These are phyloP conservation scores for Tardiomyces blankii DNA, from an alignment of 1,139 yeast species.

Conservation along the genomic window DNA sequence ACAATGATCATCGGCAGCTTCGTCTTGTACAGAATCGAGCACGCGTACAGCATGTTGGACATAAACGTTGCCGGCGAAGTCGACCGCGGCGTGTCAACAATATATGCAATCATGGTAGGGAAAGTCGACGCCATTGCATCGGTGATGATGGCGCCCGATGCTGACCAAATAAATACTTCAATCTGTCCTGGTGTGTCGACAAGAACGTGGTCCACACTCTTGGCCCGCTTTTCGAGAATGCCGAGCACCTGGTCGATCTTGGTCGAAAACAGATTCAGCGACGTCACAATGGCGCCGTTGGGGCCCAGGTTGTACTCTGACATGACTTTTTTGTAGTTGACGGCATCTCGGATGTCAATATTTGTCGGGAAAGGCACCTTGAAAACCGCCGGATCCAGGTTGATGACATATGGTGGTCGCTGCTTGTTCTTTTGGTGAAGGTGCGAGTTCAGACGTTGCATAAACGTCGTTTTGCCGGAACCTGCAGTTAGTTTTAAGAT, in stretches of 20 bases:
- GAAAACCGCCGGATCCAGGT: conserved; percentile 92
- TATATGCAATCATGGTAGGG: conserved; percentile 92
- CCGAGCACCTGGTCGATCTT: conserved; percentile 92
- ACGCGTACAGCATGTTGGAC: conserved; percentile 97
- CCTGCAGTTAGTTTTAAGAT: conserved; percentile 38
- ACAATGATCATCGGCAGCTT: conserved; percentile 95
- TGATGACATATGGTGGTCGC: conserved; percentile 72
- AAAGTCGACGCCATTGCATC: conserved; percentile 94
- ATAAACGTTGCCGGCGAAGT: conserved; percentile 93
- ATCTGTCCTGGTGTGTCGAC: conserved; percentile 98
- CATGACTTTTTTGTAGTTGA: conserved; percentile 94
- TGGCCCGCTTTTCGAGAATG: conserved; percentile 71
- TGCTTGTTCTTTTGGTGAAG: conserved; percentile 46
- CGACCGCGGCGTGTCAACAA: conserved; percentile 93
- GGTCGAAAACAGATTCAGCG: conserved; percentile 82
- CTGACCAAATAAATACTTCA: conserved; percentile 86
- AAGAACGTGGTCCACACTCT: conserved; percentile 52
- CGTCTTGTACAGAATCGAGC: conserved; percentile 92
- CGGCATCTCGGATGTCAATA: conserved; percentile 92
- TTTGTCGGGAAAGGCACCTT: conserved; percentile 89
- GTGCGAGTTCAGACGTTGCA: conserved; percentile 90
- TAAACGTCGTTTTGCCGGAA: conserved; percentile 94
- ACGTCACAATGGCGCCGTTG: conserved; percentile 96
- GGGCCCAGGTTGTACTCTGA: conserved; percentile 87
- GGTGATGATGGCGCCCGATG: conserved; percentile 92